Evolutionary conservation across 2,329 filamentous ascomycete genomes (phyloP), one percentile per base, ranked within the genome.

Genomic region (Pseudomassariella vexata): DNA sequence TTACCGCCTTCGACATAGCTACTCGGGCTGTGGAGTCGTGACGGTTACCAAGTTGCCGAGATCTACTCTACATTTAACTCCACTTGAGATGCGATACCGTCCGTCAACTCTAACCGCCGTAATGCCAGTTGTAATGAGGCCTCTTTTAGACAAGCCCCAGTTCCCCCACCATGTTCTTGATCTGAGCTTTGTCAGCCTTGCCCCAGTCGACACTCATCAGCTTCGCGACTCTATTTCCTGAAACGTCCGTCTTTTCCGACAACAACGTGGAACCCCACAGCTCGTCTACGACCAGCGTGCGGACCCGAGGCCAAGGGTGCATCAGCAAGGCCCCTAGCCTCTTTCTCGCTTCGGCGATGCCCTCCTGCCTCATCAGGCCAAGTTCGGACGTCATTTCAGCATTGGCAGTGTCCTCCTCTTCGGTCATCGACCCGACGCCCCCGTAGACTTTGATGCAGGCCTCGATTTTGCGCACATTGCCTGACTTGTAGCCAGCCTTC

Each of bases 361-460:
- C 61, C 16, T 64, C 57, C n/a, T 70, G 54, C n/a, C 56, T 52
- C 36, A 48, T 51, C 32, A 30, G 37, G 28, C 34, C 39, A 34
- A 48, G 40, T 30, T 44, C 47, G 11, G 37, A 24, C n/a, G 25
- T 23, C 18, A 24, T 23, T 19, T 21, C 17, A 9, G 28, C 28
- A n/a, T n/a, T n/a, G 11, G 30, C 36, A 10, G 12, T 19, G 35
- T 38, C 41, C 17, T 46, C 44, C 9, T 35, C 39, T 15, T 35
- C 43, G 29, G 38, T 41, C 25, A 27, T 35, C 21, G 36, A 34
- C 4, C 77, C 76, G 17, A 95, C 60, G 1, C 77, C 78, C 3
- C 79, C 75, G 57, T 95, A 96, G 9, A 92, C 73, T 48, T 81
- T 82, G 39, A 94, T 65, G 15, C 85, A 86, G 1, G 86, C 83